A percentile compares a stretch with the other conserved stretches of the same genome.
Conservation (phyloP, 1,284 basidiomycete species). For the Ganoderma lingzhi region DNA sequence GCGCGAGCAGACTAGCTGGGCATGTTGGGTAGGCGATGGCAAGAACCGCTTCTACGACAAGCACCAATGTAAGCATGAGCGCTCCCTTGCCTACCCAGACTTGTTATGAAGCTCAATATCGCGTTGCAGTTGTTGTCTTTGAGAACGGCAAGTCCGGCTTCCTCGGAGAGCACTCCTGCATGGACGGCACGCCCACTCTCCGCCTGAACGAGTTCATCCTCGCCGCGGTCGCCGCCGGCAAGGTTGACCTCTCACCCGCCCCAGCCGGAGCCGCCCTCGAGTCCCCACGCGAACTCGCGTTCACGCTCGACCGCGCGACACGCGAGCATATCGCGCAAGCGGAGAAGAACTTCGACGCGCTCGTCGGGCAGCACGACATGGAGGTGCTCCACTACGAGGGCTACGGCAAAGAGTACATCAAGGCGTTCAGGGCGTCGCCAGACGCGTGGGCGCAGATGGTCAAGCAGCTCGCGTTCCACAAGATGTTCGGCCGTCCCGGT, state of each 20-base stretch:
- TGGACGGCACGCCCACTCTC: slow-evolving; percentile 97
- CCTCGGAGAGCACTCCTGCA: slow-evolving; percentile 89
- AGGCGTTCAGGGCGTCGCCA: slow-evolving; percentile 89
- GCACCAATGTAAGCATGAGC: slow-evolving; percentile 78
- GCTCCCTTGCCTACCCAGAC: neutral
- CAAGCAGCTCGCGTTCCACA: slow-evolving; percentile 95
- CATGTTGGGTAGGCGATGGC: slow-evolving; percentile 92
- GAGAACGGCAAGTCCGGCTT: slow-evolving; percentile 96
- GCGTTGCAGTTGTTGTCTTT: slow-evolving; percentile 82
- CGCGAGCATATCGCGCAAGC: slow-evolving; percentile 61
- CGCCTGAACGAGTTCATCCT: slow-evolving; percentile 96
- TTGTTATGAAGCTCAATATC: slow-evolving; percentile 8
- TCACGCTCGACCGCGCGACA: slow-evolving; percentile 73
- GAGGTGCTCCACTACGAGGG: slow-evolving; percentile 90
- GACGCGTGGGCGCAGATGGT: slow-evolving; percentile 96
- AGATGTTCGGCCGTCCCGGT: slow-evolving; percentile 81
- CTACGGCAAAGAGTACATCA: slow-evolving; percentile 92
- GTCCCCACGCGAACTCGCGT: slow-evolving; percentile 73
- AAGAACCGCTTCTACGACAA: slow-evolving; percentile 98
- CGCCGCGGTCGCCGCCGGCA: slow-evolving; percentile 80
- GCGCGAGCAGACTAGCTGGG: slow-evolving; percentile 85
- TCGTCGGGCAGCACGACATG: slow-evolving; percentile 85
- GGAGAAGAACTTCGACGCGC: slow-evolving; percentile 76
- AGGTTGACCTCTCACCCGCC: slow-evolving; percentile 72
- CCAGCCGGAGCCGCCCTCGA: slow-evolving; percentile 58